Conservation (phyloP, 768 basidiomycete genomes). For the Trametes villosa region DNA sequence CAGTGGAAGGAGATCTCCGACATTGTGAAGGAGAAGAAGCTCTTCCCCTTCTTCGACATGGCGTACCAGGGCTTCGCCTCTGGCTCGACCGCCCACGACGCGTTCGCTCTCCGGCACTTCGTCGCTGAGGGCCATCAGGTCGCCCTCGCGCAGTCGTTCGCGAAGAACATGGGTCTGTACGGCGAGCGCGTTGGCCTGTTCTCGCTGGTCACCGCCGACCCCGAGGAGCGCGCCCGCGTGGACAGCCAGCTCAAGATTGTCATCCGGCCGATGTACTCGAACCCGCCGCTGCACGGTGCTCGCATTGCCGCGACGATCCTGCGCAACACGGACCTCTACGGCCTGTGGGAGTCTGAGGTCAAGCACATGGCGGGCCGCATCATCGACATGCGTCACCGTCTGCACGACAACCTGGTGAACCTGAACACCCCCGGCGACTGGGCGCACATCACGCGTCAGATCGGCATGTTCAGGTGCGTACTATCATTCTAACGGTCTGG, state of each 20-base stretch:
- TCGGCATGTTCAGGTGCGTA: constrained; percentile 94
- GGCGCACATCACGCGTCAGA: constrained; percentile 94
- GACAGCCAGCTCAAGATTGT: constrained; percentile 96
- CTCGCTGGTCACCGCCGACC: constrained; percentile 71
- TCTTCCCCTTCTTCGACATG: constrained; percentile 99
- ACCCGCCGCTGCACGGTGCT: constrained; percentile 92
- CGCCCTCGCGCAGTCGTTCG: constrained; percentile 93
- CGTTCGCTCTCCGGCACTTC: constrained; percentile 94
- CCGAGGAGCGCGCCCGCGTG: constrained; percentile 82
- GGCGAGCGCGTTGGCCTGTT: constrained; percentile 98
- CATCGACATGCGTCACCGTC: constrained; percentile 86
- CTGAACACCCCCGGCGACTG: constrained; percentile 93
- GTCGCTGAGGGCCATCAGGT: constrained; percentile 88
- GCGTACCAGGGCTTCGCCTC: constrained; percentile 99
- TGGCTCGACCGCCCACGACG: constrained; percentile 87
- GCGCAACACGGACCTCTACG: constrained; percentile 70
- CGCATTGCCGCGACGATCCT: constrained; percentile 87
- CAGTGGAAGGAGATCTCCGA: constrained; percentile 94
- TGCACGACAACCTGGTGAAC: constrained; percentile 78
- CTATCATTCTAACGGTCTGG: no score
- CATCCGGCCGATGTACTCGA: constrained; percentile 96
- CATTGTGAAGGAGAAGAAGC: constrained; percentile 82
- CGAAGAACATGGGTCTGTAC: constrained; percentile 99
- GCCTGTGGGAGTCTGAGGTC: constrained; percentile 90
- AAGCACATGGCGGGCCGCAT: constrained; percentile 96